Evolutionary conservation across 2,329 filamentous ascomycete species (phyloP), one percentile per base, ranked within the genome.

Genomic region (Setomelanomma holmii): DNA sequence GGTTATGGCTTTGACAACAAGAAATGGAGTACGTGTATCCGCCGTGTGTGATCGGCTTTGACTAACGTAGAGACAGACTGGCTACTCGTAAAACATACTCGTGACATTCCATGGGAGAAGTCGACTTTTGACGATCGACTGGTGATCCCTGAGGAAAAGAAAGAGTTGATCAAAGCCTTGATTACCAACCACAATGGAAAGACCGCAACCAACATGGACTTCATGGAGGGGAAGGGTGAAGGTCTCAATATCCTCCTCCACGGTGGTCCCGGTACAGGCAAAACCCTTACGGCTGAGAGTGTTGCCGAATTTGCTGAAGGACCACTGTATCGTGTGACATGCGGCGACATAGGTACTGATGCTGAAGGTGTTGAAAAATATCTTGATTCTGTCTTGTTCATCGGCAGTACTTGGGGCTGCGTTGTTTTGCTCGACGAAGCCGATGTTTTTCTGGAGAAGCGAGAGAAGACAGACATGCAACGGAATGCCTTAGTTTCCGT

Each of bases 371-470:
- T 53, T 0, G 54, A 56, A 17, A 41, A 53, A 27, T 46, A 51
- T 20, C 39, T 53, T 3, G 11, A 47, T 14, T 40, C 36, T 1
- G 50, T 51, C 1, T 36, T 53, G 0, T 39, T 41, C 8, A 45
- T 57, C 0, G 35, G 51, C 1, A 40, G 6, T 0, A 78, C 77
- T 6, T 84, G 79, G 69, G 78, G 76, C 16, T 82, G 78, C 33
- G 76, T 85, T 5, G 76, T 85, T 81, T 30, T 53, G 21, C 36
- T 54, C 8, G 51, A 54, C 10, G 51, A 54, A 24, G 51, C 51
- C 4, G 55, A 86, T 49, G 80, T 85, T 12, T 86, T 83, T 68
- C 78, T 86, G 5, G 80, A 84, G 65, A 67, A 78, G 43, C 78
- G 83, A 1, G 54, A 39, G 6, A 24, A 20, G 5, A 36, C 41